phyloP scores from a whole-genome alignment of 2,329 filamentous ascomycete species.

The Cladosporium sp. region DNA sequence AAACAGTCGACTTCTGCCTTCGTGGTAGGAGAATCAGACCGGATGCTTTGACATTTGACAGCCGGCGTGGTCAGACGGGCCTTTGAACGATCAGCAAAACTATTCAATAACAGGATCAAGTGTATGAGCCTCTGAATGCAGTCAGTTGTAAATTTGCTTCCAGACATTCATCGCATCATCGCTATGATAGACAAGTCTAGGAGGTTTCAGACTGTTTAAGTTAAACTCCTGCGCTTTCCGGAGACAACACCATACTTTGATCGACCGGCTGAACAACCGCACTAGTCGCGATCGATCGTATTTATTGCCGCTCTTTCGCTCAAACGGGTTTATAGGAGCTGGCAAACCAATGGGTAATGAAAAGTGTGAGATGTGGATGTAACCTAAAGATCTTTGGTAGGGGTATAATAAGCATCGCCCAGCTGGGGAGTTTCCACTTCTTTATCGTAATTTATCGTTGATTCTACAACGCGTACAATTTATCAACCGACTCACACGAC shows the following conservation, averaged over 20 bases:
- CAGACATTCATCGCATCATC: neutral
- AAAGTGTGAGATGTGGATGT: constrained; percentile 5
- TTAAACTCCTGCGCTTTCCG: neutral
- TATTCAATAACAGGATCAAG: neutral
- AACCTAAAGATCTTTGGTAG: neutral
- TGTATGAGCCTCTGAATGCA: too few relatives aligned
- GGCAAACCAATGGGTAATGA: neutral
- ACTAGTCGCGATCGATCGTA: neutral
- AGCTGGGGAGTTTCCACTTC: neutral
- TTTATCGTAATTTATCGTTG: neutral
- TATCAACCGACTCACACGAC: neutral
- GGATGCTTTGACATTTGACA: neutral
- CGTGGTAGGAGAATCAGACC: neutral
- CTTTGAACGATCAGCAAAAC: neutral
- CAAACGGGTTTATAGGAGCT: neutral
- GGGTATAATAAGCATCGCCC: neutral
- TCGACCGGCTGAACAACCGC: neutral
- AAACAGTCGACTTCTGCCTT: neutral
- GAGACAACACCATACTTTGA: neutral
- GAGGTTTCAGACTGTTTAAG: neutral
- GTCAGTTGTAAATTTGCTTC: too few relatives aligned
- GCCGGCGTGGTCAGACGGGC: neutral
- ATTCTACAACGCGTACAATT: neutral
- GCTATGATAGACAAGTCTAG: neutral
- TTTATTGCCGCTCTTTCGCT: neutral